Evolutionary conservation across 1,284 basidiomycete genomes (phyloP), one percentile per base, ranked within the genome.

Genomic region (Rhodofomes roseus): DNA sequence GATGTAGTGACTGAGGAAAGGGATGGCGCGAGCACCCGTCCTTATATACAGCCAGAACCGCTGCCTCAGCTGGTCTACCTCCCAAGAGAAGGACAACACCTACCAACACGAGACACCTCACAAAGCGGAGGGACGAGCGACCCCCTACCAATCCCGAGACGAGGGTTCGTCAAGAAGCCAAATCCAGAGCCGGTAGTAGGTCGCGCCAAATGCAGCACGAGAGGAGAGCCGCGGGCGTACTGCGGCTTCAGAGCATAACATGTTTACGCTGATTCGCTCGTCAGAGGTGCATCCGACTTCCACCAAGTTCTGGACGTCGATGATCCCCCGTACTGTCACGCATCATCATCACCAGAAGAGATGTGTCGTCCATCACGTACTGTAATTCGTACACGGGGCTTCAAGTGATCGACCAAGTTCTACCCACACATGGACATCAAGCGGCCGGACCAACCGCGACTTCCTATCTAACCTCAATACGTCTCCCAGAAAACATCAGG

Each of bases 401-500:
- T 39, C 37, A 18, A 16, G 37, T 39, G n/a, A n/a, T n/a, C n/a
- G n/a, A n/a, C n/a, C n/a, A n/a, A n/a, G n/a, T n/a, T n/a, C n/a
- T 16, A 6, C 16, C 37, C 37, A 14, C 37, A 16, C 37, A 39
- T 18, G 37, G 7, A 3, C 37, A 18, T 12, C 37, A 18, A 6
- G 14, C 25, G 14, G 46, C 7, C 46, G 25, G 46, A 48, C 46
- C 25, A 31, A 48, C 46, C 11, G 12, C 25, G 29, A 23, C 25
- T 14, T 12, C 14, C 14, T 14, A 34, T 11, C 11, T 11, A 11
- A 5, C 31, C 4, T 73, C 67, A 88, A 66, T 81, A 87, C 3
- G 82, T 85, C 72, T 86, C 84, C 86, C 86, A 89, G 63, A 83
- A 79, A 9, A 78, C 64, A 63, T 85, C 77, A 0, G 82, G 80